These are phyloP conservation scores for Saccharomycopsis babjevae DNA, from an alignment of 805 yeast genomes.

Conservation along the genomic window DNA sequence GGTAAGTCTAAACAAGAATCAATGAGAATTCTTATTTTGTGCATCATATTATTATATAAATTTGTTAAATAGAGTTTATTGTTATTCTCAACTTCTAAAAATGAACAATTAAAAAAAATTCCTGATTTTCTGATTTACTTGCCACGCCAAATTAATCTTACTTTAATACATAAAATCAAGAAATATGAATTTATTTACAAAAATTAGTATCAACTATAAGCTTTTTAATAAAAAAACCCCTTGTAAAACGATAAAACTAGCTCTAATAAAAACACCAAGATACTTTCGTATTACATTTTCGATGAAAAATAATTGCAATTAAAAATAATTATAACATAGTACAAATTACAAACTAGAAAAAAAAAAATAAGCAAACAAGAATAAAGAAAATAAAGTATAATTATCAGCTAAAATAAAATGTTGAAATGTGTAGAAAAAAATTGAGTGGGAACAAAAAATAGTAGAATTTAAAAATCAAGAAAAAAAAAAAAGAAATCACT, in stretches of 20 bases:
- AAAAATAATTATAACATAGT: background rate
- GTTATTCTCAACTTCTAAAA: background rate
- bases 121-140: too few species aligned
- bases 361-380: background rate
- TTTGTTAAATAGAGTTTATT: background rate
- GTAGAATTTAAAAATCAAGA: background rate
- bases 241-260: too few species aligned
- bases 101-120: too few species aligned
- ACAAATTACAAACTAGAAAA: background rate
- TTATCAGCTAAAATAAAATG: background rate
- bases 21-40: background rate
- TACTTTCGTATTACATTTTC: too few species aligned
- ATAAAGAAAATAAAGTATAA: background rate
- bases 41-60: background rate
- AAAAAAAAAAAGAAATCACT: background rate
- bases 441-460: background rate
- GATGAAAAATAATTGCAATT: too few species aligned
- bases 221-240: too few species aligned
- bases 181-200: too few species aligned
- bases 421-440: background rate
- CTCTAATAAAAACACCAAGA: too few species aligned
- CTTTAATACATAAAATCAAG: too few species aligned
- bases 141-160: too few species aligned
- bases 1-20: constrained; percentile 8
- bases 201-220: too few species aligned